Conservation (phyloP, 495 filamentous ascomycete genomes). For the Cenococcum geophilum region DNA sequence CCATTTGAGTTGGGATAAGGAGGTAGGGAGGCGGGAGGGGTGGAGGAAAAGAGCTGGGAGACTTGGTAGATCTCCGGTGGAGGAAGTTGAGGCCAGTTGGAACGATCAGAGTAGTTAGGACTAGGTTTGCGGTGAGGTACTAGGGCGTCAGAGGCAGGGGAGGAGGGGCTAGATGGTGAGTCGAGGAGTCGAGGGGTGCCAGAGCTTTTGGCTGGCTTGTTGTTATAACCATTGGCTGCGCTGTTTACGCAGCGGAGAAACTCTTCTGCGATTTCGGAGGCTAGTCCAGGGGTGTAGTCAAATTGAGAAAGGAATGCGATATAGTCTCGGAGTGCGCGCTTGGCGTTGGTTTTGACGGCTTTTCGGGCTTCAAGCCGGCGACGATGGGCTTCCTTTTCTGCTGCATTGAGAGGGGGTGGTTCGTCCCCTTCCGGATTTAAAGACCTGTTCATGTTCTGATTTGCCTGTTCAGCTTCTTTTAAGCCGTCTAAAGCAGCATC, state of each 20-base stretch:
- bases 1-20: slow-evolving; percentile 27
- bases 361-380: slow-evolving; percentile 56
- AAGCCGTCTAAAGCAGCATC: slow-evolving; percentile 47
- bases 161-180: slow-evolving; percentile 11
- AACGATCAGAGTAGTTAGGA: slow-evolving; percentile 24
- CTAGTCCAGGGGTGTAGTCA: slow-evolving; percentile 67
- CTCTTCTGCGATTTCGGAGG: slow-evolving; percentile 57
- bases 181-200: slow-evolving; percentile 18
- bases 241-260: slow-evolving; percentile 59
- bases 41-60: slow-evolving; percentile 37
- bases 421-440: slow-evolving; percentile 31
- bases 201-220: slow-evolving; percentile 27
- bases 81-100: slow-evolving; percentile 37
- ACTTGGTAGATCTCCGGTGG: slow-evolving; percentile 39
- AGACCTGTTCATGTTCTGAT: slow-evolving; percentile 18
- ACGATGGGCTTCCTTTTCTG: slow-evolving; percentile 36
- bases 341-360: slow-evolving; percentile 61
- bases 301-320: slow-evolving; percentile 61
- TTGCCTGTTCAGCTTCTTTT: slow-evolving; percentile 33
- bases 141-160: slow-evolving; percentile 29
- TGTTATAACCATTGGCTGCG: slow-evolving; percentile 40
- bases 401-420: slow-evolving; percentile 21
- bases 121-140: slow-evolving; percentile 32
- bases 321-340: slow-evolving; percentile 67
- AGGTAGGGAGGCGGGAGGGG: slow-evolving; percentile 37